phyloP scores from a whole-genome alignment of 2,329 filamentous ascomycete genomes.

The Microsporum ferrugineum region DNA sequence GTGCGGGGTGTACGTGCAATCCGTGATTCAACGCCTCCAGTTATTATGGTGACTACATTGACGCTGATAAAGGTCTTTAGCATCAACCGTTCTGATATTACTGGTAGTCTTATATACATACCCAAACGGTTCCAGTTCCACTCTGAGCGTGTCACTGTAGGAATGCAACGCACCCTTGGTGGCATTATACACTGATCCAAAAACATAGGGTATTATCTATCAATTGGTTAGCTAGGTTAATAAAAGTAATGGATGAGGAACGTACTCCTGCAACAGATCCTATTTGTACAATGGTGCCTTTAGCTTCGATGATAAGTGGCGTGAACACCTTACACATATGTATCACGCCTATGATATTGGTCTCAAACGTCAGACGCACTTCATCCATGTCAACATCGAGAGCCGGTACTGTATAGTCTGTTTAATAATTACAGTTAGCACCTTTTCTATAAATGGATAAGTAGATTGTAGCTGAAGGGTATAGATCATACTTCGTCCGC shows the following conservation, averaged over 20 bases:
- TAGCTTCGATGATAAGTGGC: constrained; percentile 40
- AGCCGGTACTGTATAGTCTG: constrained; percentile 47
- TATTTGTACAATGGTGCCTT: constrained; percentile 37
- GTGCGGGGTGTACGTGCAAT: constrained; percentile 44
- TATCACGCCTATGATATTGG: constrained; percentile 49
- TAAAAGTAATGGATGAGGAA: background rate
- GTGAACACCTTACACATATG: constrained; percentile 46
- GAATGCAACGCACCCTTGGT: constrained; percentile 49
- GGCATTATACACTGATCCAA: constrained; percentile 44
- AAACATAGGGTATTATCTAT: constrained; percentile 35
- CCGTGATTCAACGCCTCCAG: constrained; percentile 49
- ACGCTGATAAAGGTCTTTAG: constrained; percentile 25
- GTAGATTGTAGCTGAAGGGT: background rate
- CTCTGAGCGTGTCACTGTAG: constrained; percentile 47
- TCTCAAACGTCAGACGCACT: constrained; percentile 39
- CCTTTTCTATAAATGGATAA: background rate
- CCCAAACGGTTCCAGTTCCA: constrained; percentile 44
- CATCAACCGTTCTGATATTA: too few species aligned
- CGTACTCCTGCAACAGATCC: constrained; percentile 34
- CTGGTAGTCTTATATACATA: constrained; percentile 14
- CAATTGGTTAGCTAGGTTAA: background rate
- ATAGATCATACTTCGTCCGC: constrained; percentile 9
- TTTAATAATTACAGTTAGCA: background rate
- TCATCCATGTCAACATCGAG: constrained; percentile 43
- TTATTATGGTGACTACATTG: constrained; percentile 44